Percentiles rank a stretch among this genome's conserved stretches.
Conservation (phyloP, 1,284 basidiomycete genomes). For the Ceratobasidium sp. region DNA sequence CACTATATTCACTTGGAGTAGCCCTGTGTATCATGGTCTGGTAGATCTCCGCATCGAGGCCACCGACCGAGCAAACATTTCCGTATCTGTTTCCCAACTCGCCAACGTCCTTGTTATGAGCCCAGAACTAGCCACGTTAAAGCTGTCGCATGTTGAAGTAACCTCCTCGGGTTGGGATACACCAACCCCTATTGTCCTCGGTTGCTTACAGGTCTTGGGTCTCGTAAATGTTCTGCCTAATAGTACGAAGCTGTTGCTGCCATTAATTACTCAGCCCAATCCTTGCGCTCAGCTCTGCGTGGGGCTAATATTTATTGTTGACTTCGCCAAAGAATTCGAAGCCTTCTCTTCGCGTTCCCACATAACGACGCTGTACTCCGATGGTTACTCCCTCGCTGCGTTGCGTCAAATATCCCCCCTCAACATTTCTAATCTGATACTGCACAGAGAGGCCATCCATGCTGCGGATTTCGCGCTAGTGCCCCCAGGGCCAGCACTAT, state of each 20-base stretch:
- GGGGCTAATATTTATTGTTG: background rate
- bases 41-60: conserved; percentile 6
- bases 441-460: background rate
- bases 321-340: background rate
- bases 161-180: background rate
- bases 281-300: background rate
- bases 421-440: background rate
- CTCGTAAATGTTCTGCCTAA: background rate
- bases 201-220: background rate
- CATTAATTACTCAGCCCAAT: background rate
- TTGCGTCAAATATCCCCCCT: background rate
- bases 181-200: background rate
- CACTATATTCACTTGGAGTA: background rate
- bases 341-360: background rate
- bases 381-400: background rate
- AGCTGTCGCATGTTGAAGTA: background rate
- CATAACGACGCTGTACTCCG: background rate
- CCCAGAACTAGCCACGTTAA: background rate
- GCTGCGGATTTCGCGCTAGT: too few species aligned
- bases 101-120: background rate
- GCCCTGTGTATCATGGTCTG: background rate
- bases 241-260: background rate
- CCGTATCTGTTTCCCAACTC: background rate
- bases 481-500: background rate
- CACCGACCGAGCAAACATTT: background rate